Base-by-base conservation (phyloP, 768 basidiomycete species). In the Calocera cornea region DNA sequence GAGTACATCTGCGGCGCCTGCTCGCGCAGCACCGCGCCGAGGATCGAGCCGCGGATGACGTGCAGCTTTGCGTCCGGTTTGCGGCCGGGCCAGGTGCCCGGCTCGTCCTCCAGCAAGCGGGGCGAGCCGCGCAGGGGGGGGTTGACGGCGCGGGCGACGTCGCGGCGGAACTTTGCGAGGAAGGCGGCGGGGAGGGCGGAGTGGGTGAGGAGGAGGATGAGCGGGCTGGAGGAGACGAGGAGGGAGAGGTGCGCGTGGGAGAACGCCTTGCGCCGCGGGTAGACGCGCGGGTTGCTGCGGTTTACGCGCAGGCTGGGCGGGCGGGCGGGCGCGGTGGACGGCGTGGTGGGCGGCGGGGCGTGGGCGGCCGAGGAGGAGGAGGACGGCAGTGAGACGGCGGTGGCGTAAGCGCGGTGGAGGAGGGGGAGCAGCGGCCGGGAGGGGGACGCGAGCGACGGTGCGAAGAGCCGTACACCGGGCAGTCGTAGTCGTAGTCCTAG, bases 151-250 rank as follows among this genome's bases (percentile, higher is more conserved):
- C 79, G 76, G 2, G 80, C 75, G 67, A 95, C 86, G 65, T 89
- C 87, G 41, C 82, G 78, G 24, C 93, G 83, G 31, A 97, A 81
- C 65, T 83, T 82, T 67, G 84, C 80, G 71, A 92, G 80, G 41
- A 87, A 82, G 41, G 83, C 79, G 1, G 88, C 85, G 33, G 84
- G 79, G 73, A 95, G 89, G 70, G 90, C 87, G 69, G 83, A 80
- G 75, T 92, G 91, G 65, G 86, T 82, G 68, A 95, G 84, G 77
- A 95, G 82, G 70, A 97, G 79, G 74, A 93, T 78, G 34, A 92
- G 87, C 0, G 84, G 79, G 40, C 80, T 76, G 27, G 76, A 72
- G 74, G 83, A 76, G 73, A 95, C 82, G 70, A 95, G 84, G 72
- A 82, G 82, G 67, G 82, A 80, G 81, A 93, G 93, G 77, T 88